Evolutionary conservation across 768 basidiomycete species (phyloP).

Genomic region (Boletus bicolor): DNA sequence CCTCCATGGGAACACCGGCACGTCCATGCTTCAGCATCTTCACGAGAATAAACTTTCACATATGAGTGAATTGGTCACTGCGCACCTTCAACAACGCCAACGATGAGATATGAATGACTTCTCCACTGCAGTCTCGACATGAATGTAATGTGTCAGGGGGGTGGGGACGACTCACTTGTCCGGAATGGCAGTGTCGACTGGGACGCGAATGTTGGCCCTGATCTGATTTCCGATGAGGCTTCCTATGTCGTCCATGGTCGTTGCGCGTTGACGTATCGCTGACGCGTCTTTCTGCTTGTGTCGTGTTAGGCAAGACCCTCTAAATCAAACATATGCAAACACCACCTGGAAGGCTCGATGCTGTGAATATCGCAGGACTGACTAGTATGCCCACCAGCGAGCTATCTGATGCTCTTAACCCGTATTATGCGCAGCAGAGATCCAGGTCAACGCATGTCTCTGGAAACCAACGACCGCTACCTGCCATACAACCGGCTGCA

Average conservation of each 20-base stretch:
- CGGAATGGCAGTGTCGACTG: conserved; percentile 55
- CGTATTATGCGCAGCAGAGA: conserved; percentile 49
- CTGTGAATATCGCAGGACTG: background rate
- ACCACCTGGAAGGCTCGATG: conserved; percentile 7
- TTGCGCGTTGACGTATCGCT: conserved; percentile 16
- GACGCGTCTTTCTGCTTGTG: conserved; percentile 38
- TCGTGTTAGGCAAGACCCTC: conserved; percentile 25
- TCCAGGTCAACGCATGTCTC: conserved; percentile 24
- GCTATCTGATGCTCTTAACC: conserved; percentile 77
- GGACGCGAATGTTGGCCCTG: conserved; percentile 38
- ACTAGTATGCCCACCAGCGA: conserved; percentile 61
- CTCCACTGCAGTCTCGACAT: conserved; percentile 52
- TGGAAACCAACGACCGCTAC: conserved; percentile 20
- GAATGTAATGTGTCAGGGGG: conserved; percentile 1
- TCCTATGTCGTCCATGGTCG: conserved; percentile 42
- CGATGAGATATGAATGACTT: conserved; percentile 96
- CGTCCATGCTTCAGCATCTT: conserved; percentile 99
- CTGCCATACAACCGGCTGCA: conserved; percentile 29
- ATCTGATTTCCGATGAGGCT: conserved; percentile 52
- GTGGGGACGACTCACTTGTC: conserved; percentile 60
- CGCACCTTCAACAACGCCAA: conserved; percentile 92
- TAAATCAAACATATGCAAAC: conserved; percentile 32
- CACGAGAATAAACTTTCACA: conserved; percentile 2
- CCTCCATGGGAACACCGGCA: conserved; percentile 98
- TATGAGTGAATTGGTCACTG: background rate